Evolutionary conservation across 139 green algal genomes (phyloP).

Genomic region (Coelastrella sp.): DNA sequence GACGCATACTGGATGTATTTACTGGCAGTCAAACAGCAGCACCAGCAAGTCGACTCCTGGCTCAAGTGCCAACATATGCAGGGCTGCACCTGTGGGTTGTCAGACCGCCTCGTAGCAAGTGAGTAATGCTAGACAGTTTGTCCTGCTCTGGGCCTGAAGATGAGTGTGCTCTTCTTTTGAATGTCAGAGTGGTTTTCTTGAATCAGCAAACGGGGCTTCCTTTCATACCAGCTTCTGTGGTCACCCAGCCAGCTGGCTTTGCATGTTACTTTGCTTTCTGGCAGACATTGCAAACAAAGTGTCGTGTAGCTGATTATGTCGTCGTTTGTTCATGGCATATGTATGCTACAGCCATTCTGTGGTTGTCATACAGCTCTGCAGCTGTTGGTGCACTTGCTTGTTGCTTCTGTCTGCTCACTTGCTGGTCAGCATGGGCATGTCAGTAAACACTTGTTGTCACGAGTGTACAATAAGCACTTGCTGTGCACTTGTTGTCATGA

Average conservation of each 20-base stretch:
- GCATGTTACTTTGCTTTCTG: not conserved
- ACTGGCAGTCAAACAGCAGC: not conserved
- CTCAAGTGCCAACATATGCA: not conserved
- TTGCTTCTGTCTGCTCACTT: no score
- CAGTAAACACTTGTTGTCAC: no score
- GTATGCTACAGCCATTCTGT: not conserved
- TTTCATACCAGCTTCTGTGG: no score
- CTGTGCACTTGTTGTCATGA: not conserved
- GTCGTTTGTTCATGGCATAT: not conserved
- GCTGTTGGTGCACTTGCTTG: no score
- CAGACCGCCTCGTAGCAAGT: slow-evolving; percentile 25
- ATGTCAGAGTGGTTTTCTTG: no score
- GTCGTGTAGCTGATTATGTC: not conserved
- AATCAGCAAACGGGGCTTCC: no score
- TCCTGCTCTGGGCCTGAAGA: no score
- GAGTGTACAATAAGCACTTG: no score
- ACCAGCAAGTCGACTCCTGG: not conserved
- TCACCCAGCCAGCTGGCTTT: not conserved
- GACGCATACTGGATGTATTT: not conserved
- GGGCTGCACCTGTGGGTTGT: slow-evolving; percentile 24
- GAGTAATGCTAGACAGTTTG: no score
- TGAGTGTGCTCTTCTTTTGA: no score
- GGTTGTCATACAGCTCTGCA: no score
- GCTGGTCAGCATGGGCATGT: no score
- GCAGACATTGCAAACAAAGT: not conserved